Percentiles rank a stretch among this genome's conserved stretches.
phyloP scores from a whole-genome alignment of 2,329 filamentous ascomycete genomes.

The Apiospora rasikravindrae region DNA sequence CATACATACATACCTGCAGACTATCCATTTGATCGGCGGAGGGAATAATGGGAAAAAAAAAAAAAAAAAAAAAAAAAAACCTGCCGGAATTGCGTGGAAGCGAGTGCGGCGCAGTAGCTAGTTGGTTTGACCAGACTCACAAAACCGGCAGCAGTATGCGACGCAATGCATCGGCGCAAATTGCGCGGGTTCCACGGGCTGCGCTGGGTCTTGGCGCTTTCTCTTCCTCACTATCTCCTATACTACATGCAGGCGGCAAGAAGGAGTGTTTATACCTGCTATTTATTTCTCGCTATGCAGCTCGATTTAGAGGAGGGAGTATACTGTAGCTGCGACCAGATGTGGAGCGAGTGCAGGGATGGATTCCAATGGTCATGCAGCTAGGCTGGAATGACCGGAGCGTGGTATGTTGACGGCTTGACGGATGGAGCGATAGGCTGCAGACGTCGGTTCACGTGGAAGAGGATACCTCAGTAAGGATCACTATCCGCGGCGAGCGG shows the following conservation, averaged over 20 bases:
- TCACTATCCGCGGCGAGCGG: background rate
- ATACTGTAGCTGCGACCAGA: conserved; percentile 10
- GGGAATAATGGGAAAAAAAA: background rate
- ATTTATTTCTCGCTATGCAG: conserved; percentile 1
- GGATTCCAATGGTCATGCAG: conserved; percentile 11
- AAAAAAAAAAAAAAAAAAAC: background rate
- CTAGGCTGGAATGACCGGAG: conserved; percentile 13
- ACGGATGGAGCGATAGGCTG: background rate
- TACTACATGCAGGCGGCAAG: background rate
- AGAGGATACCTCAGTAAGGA: background rate
- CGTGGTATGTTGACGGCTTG: conserved; percentile 8
- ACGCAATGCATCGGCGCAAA: conserved; percentile 7
- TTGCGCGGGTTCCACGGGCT: background rate
- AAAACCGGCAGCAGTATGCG: conserved; percentile 11
- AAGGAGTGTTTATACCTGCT: background rate
- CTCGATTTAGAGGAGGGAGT: conserved; percentile 5
- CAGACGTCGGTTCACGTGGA: conserved; percentile 4
- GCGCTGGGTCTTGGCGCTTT: background rate
- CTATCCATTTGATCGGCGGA: background rate
- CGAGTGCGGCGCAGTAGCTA: conserved; percentile 12
- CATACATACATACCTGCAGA: background rate
- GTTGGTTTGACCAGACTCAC: conserved; percentile 6
- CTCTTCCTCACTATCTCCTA: background rate
- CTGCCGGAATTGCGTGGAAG: background rate
- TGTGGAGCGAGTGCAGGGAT: conserved; percentile 16